These are phyloP conservation scores for Neophaeococcomyces aloes DNA, from an alignment of 2,329 filamentous ascomycete genomes.

Conservation along the genomic window DNA sequence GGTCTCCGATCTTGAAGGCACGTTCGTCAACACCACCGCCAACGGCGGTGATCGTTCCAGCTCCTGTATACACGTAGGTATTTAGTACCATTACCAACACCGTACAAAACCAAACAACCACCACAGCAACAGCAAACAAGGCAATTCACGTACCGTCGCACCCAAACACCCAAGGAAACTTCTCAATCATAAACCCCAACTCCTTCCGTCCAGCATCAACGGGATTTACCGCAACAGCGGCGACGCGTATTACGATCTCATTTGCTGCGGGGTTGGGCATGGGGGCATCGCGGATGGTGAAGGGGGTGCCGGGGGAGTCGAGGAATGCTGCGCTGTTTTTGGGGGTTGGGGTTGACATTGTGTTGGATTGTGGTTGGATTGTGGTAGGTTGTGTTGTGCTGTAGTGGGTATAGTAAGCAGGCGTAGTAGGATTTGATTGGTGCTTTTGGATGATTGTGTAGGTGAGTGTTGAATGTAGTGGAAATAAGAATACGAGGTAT, in stretches of 20 bases:
- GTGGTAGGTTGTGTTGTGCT: too few species aligned
- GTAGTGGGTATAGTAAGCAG: too few species aligned
- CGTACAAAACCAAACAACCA: too few species aligned
- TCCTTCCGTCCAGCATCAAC: neutral
- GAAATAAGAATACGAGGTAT: too few species aligned
- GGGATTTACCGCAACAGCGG: conserved; percentile 20
- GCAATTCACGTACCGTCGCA: conserved; percentile 25
- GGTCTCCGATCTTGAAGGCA: conserved; percentile 35
- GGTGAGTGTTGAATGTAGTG: too few species aligned
- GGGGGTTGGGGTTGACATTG: too few species aligned
- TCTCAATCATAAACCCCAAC: conserved; percentile 14
- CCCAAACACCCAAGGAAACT: conserved; percentile 29
- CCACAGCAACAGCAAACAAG: too few species aligned
- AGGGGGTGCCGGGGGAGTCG: neutral
- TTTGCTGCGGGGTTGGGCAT: neutral
- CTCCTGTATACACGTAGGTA: conserved; percentile 10
- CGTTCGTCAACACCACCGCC: conserved; percentile 31
- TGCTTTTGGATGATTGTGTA: too few species aligned
- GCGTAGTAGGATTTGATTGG: too few species aligned
- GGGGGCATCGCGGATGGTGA: conserved; percentile 7
- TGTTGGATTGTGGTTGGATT: too few species aligned
- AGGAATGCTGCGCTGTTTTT: conserved; percentile 3
- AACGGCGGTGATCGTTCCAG: conserved; percentile 37
- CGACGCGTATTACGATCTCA: conserved; percentile 16
- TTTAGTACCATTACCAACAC: too few species aligned